phyloP scores from a whole-genome alignment of 257 asterid genomes.

The Solanum boliviense region DNA sequence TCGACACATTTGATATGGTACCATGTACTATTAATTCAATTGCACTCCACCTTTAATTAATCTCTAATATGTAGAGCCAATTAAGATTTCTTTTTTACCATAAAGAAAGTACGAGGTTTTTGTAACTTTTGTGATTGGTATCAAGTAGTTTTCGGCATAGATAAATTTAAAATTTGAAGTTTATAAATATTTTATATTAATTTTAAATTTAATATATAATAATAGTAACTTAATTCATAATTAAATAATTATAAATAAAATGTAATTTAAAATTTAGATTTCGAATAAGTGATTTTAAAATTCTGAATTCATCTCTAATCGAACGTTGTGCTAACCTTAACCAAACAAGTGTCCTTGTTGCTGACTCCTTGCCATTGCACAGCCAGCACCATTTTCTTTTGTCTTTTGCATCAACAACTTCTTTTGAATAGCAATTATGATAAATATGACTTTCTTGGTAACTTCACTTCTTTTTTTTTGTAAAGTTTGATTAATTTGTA shows the following conservation, averaged over 20 bases:
- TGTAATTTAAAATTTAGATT: not conserved
- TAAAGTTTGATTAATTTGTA: not conserved
- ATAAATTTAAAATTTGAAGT: not conserved
- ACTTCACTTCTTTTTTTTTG: too few relatives aligned
- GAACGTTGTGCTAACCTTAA: fast-evolving
- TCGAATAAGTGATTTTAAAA: fast-evolving
- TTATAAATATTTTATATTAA: not conserved
- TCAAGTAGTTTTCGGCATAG: not conserved
- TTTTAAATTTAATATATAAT: not conserved
- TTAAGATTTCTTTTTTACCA: not conserved
- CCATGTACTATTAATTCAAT: too few relatives aligned
- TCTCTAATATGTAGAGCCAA: not conserved
- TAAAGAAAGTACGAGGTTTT: not conserved
- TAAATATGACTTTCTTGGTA: not conserved
- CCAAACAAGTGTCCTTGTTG: not conserved
- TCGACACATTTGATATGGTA: not conserved
- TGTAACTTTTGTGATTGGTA: not conserved
- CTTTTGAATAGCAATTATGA: not conserved
- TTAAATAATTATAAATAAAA: not conserved
- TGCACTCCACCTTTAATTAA: too few relatives aligned
- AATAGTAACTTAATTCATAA: not conserved
- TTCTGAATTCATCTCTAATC: not conserved
- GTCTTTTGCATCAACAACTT: not conserved
- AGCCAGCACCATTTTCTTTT: not conserved
- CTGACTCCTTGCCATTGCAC: not conserved